These are phyloP conservation scores for Pyrrhoderma lamaoense DNA, from an alignment of 1,284 basidiomycete species.

Conservation along the genomic window DNA sequence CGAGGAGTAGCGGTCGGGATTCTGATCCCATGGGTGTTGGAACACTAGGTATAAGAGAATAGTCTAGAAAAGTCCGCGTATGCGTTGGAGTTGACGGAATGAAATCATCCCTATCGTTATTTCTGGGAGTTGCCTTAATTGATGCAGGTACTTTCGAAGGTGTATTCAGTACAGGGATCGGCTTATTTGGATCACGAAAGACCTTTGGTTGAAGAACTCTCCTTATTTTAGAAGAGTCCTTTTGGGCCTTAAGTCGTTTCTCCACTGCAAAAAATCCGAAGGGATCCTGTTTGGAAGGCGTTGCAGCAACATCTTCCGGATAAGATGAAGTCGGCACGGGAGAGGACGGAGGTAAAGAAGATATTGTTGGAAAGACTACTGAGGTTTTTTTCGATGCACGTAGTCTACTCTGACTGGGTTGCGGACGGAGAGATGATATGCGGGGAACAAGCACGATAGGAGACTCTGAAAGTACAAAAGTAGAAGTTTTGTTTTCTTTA, in stretches of 20 bases:
- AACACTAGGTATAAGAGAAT: neutral
- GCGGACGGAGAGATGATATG: neutral
- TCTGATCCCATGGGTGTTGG: neutral
- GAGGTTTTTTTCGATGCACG: neutral
- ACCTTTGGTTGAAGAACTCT: constrained; percentile 5
- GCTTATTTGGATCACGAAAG: neutral
- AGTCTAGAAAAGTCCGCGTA: neutral
- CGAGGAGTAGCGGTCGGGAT: constrained; percentile 3
- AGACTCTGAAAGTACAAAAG: neutral
- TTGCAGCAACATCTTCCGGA: neutral
- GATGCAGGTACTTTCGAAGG: neutral
- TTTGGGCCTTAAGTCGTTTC: constrained; percentile 4
- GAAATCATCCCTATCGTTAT: neutral
- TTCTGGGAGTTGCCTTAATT: neutral
- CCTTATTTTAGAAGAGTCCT: neutral
- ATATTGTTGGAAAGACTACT: neutral
- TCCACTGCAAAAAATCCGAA: constrained; percentile 14
- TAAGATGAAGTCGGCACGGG: constrained; percentile 6
- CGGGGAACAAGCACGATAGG: neutral
- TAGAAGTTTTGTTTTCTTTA: neutral
- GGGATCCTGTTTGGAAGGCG: constrained; percentile 2
- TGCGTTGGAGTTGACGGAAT: constrained; percentile 5
- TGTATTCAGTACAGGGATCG: neutral
- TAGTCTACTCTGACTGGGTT: neutral
- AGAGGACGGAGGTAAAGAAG: constrained; percentile 11